Evolutionary conservation across 495 filamentous ascomycete species (phyloP).

Genomic region (Xylaria grammica): DNA sequence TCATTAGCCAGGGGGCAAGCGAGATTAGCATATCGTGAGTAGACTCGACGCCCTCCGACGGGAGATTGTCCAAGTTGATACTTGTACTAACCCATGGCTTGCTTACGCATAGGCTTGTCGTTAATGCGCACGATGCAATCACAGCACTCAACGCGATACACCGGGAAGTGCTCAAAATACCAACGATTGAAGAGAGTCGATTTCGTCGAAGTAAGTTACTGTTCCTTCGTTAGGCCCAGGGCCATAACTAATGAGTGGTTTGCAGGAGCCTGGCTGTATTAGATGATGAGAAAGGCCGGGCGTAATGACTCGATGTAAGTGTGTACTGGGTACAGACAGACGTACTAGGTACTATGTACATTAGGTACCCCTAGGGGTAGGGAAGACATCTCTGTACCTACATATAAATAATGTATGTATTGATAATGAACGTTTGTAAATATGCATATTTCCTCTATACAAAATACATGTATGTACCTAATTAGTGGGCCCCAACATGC

Average conservation of each 20-base stretch:
- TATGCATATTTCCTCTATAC: too few species aligned
- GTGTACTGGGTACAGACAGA: too few species aligned
- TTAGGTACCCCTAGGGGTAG: too few species aligned
- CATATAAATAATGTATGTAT: too few species aligned
- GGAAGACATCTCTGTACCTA: too few species aligned
- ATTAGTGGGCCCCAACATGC: too few species aligned
- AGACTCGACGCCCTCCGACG: neutral
- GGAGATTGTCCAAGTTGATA: neutral
- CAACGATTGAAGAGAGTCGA: constrained; percentile 37
- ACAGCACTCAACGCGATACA: constrained; percentile 48
- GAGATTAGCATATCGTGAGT: constrained; percentile 50
- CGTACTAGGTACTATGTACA: too few species aligned
- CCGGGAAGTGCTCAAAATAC: constrained; percentile 47
- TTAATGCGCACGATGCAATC: constrained; percentile 41
- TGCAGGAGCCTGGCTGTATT: constrained; percentile 24
- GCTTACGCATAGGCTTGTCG: constrained; percentile 42
- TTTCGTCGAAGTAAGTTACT: constrained; percentile 37
- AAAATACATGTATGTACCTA: too few species aligned
- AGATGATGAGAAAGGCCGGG: neutral
- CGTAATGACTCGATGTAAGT: too few species aligned
- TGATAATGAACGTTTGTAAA: too few species aligned
- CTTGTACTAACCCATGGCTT: constrained; percentile 8
- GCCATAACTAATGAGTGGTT: neutral
- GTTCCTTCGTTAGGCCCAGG: neutral
- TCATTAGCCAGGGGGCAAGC: constrained; percentile 49